Conservation (phyloP, 768 basidiomycete species). For the Agaricus subrufescens region DNA sequence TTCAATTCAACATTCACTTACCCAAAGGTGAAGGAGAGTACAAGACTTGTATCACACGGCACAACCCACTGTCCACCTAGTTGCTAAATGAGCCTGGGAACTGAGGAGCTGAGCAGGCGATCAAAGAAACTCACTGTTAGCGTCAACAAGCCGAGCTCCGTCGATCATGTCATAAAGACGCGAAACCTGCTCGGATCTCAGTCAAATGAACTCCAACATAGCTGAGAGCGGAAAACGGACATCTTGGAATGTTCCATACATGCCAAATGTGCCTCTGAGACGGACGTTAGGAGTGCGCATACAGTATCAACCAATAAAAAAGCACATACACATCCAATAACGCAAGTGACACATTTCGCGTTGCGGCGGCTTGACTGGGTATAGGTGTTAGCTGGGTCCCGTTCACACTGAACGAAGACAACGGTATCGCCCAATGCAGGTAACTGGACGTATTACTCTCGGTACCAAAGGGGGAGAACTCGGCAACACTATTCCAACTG, state of each 20-base stretch:
- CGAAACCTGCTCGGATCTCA: slow-evolving; percentile 44
- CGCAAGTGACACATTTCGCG: slow-evolving; percentile 55
- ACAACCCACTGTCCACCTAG: slow-evolving; percentile 69
- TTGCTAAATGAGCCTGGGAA: not conserved
- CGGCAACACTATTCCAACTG: slow-evolving; percentile 69
- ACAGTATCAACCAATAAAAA: not conserved
- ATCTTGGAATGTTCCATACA: slow-evolving; percentile 77
- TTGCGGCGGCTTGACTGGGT: slow-evolving; percentile 60
- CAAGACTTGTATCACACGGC: slow-evolving; percentile 58
- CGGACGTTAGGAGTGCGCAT: not conserved
- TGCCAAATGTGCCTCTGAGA: slow-evolving; percentile 59
- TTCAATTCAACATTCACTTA: slow-evolving; percentile 21
- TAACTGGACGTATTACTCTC: slow-evolving; percentile 64
- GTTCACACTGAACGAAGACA: slow-evolving; percentile 57
- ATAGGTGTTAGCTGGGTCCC: slow-evolving; percentile 43
- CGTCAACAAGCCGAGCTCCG: slow-evolving; percentile 64
- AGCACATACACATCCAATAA: slow-evolving; percentile 66
- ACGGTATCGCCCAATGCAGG: slow-evolving; percentile 68
- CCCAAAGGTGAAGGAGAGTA: slow-evolving; percentile 70
- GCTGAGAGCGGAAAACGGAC: slow-evolving; percentile 30
- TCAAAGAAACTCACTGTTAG: slow-evolving; percentile 28
- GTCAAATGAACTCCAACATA: slow-evolving; percentile 1
- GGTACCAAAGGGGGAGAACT: slow-evolving; percentile 61
- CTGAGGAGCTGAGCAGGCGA: not conserved
- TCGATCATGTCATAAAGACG: slow-evolving; percentile 57